These are phyloP conservation scores for Epichloe hybrida DNA, from an alignment of 2,329 filamentous ascomycete species.

Conservation along the genomic window DNA sequence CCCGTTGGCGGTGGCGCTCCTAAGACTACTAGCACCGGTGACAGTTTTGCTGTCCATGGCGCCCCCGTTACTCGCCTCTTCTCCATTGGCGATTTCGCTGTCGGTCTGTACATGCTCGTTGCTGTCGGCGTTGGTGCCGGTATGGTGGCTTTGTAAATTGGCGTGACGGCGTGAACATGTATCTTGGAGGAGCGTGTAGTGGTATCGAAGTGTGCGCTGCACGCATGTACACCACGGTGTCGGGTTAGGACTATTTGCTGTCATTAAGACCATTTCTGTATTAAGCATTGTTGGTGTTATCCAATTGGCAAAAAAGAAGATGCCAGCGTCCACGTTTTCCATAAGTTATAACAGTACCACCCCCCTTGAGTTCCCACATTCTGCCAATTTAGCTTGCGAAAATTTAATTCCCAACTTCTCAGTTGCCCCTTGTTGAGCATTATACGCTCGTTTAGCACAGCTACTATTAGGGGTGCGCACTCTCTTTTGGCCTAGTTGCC, in stretches of 20 bases:
- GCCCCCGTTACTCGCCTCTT: conserved; percentile 25
- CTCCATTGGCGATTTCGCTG: conserved; percentile 31
- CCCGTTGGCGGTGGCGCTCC: conserved; percentile 5
- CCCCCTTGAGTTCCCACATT: too few species aligned
- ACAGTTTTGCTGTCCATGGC: conserved; percentile 6
- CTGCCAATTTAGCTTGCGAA: too few species aligned
- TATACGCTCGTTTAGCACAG: too few species aligned
- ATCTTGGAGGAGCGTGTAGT: neutral
- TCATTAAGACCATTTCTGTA: conserved; percentile 6
- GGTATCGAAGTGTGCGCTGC: conserved; percentile 8
- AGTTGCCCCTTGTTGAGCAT: too few species aligned
- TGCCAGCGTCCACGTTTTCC: conserved; percentile 11
- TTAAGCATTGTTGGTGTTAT: conserved; percentile 17
- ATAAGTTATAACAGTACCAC: neutral
- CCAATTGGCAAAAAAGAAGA: conserved; percentile 14
- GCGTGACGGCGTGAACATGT: neutral
- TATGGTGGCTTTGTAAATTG: conserved; percentile 38
- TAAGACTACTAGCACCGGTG: neutral
- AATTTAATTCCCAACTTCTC: too few species aligned
- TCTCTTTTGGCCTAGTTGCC: too few species aligned
- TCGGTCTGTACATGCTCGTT: conserved; percentile 38
- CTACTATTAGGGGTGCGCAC: too few species aligned
- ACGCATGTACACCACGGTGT: neutral
- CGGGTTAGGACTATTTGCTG: neutral
- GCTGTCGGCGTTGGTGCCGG: conserved; percentile 37